Conservation (phyloP, 2,329 filamentous ascomycete genomes). For the Pestalotiopsis fici region DNA sequence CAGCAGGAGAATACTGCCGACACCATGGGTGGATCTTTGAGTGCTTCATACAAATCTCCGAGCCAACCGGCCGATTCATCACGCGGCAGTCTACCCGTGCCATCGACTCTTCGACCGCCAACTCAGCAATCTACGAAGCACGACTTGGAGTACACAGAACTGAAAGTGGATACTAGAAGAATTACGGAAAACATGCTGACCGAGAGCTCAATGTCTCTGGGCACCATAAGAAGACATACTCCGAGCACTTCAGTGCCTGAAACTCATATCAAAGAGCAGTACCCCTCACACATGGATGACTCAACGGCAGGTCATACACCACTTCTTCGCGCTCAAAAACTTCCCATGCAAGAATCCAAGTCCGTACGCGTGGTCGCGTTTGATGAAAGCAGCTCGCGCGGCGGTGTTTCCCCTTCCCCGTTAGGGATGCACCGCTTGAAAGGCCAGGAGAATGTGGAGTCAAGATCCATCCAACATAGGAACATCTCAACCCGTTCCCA, state of each 20-base stretch:
- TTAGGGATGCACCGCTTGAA: not conserved
- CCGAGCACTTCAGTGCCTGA: not conserved
- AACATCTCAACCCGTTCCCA: not conserved
- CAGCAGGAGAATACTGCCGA: not conserved
- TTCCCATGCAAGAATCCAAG: not conserved
- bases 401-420: not conserved
- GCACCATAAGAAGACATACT: not conserved
- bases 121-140: not conserved
- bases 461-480: not conserved
- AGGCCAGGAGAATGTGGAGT: not conserved
- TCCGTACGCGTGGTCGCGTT: not conserved
- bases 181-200: not conserved
- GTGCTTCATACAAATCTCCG: not conserved
- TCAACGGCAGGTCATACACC: constrained; percentile 1
- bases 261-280: not conserved
- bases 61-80: not conserved
- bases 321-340: not conserved
- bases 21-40: not conserved
- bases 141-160: not conserved
- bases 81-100: not conserved
- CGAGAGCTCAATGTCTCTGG: not conserved
- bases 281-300: not conserved
- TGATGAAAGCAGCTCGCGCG: not conserved
- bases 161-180: not conserved
- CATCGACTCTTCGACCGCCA: not conserved